Conservation (phyloP, 345 rosid genomes). For the Arabis hirsuta region DNA sequence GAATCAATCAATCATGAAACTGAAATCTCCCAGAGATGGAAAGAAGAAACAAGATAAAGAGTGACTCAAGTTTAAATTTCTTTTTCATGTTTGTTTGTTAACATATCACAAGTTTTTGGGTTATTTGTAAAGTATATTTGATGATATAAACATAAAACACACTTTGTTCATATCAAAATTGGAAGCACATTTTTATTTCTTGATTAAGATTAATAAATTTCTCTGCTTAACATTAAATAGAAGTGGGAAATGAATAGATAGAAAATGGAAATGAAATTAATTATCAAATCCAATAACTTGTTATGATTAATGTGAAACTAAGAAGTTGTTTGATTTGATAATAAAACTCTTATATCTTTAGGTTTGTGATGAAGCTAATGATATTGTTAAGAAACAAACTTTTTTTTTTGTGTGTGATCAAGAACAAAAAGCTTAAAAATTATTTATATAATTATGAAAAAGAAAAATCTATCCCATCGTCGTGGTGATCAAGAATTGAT, state of each 20-base stretch:
- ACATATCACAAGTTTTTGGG: conserved; percentile 21
- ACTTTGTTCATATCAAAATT: conserved; percentile 24
- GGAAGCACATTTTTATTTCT: conserved; percentile 1
- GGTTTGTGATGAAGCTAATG: too few relatives aligned
- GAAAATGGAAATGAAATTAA: background rate
- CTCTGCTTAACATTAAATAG: background rate
- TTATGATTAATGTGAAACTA: background rate
- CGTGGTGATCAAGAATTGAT: conserved; percentile 31
- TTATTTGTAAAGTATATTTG: conserved; percentile 23
- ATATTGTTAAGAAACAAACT: background rate
- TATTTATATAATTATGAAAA: background rate
- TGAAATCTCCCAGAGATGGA: background rate
- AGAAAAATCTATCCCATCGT: background rate
- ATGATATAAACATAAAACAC: conserved; percentile 16
- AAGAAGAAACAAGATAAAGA: conserved; percentile 15
- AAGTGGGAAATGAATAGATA: background rate
- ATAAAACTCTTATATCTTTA: background rate
- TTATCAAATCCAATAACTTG: conserved; percentile 1
- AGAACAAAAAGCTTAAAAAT: background rate
- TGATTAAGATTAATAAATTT: background rate
- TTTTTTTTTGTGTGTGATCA: conserved; percentile 8
- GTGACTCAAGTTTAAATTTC: background rate
- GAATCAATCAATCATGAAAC: conserved; percentile 14
- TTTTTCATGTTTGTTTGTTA: conserved; percentile 25
- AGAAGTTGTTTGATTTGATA: too few relatives aligned